Evolutionary conservation across 2,329 filamentous ascomycete species (phyloP).

Genomic region (Ophiostoma populinum): DNA sequence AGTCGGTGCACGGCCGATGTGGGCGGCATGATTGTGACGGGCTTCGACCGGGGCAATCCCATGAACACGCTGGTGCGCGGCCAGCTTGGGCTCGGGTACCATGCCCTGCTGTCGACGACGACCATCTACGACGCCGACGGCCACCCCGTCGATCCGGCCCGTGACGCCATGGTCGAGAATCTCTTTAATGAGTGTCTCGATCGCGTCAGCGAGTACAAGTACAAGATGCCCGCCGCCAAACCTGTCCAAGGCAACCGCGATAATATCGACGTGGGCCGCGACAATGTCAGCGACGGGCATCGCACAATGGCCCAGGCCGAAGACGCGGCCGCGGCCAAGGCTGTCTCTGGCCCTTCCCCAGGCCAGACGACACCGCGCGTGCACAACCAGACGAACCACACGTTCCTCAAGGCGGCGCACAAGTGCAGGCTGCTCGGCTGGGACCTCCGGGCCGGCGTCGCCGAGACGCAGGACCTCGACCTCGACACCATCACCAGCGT

Average conservation of each 20-base stretch:
- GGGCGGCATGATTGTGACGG: conserved; percentile 96
- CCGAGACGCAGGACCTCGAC: conserved; percentile 50
- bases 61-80: conserved; percentile 80
- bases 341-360: no score
- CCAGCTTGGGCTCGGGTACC: conserved; percentile 75
- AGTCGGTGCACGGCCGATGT: conserved; percentile 74
- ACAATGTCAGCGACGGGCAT: conserved; percentile 51
- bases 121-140: conserved; percentile 69
- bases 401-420: conserved; percentile 54
- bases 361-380: no score
- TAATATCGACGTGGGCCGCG: conserved; percentile 66
- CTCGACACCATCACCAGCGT: conserved; percentile 47
- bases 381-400: conserved; percentile 39
- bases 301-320: conserved; percentile 60
- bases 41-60: conserved; percentile 89
- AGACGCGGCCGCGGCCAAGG: conserved; percentile 41
- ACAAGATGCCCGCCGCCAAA: conserved; percentile 51
- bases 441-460: conserved; percentile 47
- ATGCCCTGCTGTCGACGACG: conserved; percentile 61
- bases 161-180: conserved; percentile 73
- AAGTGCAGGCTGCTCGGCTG: conserved; percentile 74
- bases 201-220: conserved; percentile 77
- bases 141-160: conserved; percentile 55
- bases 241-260: conserved; percentile 70
- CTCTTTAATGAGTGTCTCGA: conserved; percentile 92